phyloP scores from a whole-genome alignment of 2,329 filamentous ascomycete species.

The Apiospora rasikravindrae region DNA sequence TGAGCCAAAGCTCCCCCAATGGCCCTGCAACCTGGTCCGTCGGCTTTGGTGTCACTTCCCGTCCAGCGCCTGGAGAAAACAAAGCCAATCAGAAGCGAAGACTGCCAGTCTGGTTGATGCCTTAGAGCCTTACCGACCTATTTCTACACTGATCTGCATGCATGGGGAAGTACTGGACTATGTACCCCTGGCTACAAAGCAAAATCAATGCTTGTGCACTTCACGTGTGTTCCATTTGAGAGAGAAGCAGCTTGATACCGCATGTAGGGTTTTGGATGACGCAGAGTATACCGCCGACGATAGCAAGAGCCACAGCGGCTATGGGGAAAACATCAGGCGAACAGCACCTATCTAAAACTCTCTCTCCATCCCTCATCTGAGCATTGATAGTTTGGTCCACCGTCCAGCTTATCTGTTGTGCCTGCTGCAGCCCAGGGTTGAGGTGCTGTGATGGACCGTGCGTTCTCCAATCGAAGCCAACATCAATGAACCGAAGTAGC shows the following conservation, averaged over 20 bases:
- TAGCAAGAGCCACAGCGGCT: neutral
- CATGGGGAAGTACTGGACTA: no score
- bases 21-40: neutral
- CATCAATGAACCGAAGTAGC: neutral
- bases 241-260: neutral
- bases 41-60: slow-evolving; percentile 2
- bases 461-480: neutral
- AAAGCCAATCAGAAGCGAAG: slow-evolving; percentile 8
- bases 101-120: neutral
- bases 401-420: neutral
- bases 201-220: neutral
- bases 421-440: neutral
- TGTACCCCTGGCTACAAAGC: neutral
- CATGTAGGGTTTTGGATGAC: neutral
- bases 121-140: slow-evolving; percentile 2
- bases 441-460: slow-evolving; percentile 6
- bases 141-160: neutral
- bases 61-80: slow-evolving; percentile 8
- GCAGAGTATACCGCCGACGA: neutral
- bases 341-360: neutral
- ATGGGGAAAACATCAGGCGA: neutral
- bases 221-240: neutral
- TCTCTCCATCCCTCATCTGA: neutral
- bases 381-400: neutral
- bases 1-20: slow-evolving; percentile 14